phyloP scores from a whole-genome alignment of 164 flowering plant genomes.

The Pachysandra terminalis region DNA sequence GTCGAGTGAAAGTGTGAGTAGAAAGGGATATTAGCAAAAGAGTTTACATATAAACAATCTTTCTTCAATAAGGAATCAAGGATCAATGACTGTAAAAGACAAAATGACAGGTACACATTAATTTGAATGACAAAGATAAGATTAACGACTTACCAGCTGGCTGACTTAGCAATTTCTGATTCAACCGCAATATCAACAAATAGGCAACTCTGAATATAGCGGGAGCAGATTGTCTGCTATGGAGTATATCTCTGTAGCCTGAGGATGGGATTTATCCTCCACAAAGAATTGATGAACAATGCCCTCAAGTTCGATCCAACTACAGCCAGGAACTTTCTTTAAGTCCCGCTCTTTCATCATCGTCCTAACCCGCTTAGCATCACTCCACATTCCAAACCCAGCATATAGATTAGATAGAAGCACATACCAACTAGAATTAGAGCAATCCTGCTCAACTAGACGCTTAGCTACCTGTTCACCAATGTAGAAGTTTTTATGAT shows the following conservation, averaged over 20 bases:
- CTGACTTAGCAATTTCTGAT: too few species aligned
- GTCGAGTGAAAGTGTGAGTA: too few species aligned
- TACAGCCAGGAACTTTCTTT: conserved; percentile 60
- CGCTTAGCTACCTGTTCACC: conserved; percentile 44
- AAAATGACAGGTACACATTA: too few species aligned
- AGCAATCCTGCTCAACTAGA: conserved; percentile 31
- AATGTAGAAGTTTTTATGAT: conserved; percentile 28
- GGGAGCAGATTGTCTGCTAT: conserved; percentile 19
- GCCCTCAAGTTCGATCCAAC: conserved; percentile 68
- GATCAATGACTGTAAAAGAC: too few species aligned
- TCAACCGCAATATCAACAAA: too few species aligned
- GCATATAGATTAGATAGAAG: conserved; percentile 66
- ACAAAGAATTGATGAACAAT: conserved; percentile 55
- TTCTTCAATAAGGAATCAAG: too few species aligned
- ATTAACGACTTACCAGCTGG: too few species aligned
- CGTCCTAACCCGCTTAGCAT: conserved; percentile 38
- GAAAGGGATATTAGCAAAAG: too few species aligned
- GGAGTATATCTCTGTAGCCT: conserved; percentile 38
- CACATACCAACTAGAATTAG: conserved; percentile 45
- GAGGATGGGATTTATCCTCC: conserved; percentile 46
- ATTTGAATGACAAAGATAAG: too few species aligned
- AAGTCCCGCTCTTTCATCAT: conserved; percentile 46
- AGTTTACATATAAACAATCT: too few species aligned
- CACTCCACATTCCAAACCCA: conserved; percentile 48
- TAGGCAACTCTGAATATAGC: background rate